Evolutionary conservation across 2,329 filamentous ascomycete genomes (phyloP).

Genomic region (Epichloe gansuensis): DNA sequence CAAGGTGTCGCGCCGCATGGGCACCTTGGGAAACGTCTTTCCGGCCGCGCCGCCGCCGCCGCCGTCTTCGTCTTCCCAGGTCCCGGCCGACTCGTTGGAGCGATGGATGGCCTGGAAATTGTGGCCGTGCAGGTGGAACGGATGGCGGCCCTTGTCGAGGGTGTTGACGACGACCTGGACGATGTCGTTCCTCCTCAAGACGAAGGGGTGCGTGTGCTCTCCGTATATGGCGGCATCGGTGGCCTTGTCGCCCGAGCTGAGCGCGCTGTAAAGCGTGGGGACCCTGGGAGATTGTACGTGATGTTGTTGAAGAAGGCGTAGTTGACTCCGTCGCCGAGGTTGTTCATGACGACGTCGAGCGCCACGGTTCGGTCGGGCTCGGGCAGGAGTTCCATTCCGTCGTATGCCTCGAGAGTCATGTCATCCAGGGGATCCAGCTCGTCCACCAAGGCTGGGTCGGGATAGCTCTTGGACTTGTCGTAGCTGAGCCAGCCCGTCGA

Average conservation of each 20-base stretch:
- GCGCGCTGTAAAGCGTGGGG: constrained; percentile 64
- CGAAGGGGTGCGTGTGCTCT: constrained; percentile 48
- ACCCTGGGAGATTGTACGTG: constrained; percentile 66
- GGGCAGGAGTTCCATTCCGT: constrained; percentile 46
- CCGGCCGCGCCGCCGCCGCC: constrained; percentile 29
- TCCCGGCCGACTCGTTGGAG: constrained; percentile 42
- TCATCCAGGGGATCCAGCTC: constrained; percentile 62
- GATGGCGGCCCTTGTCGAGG: constrained; percentile 56
- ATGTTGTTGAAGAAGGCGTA: constrained; percentile 63
- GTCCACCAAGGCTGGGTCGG: constrained; percentile 41
- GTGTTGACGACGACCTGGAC: constrained; percentile 71
- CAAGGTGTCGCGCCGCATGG: constrained; percentile 57
- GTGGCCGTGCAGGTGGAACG: constrained; percentile 69
- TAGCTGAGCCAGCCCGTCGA: constrained; percentile 54
- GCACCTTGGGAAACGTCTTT: constrained; percentile 34
- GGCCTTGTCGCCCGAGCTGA: constrained; percentile 48
- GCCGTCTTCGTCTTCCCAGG: constrained; percentile 36
- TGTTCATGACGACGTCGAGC: constrained; percentile 50
- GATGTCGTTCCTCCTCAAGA: constrained; percentile 54
- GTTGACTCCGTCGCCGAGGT: constrained; percentile 46
- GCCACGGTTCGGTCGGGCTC: constrained; percentile 51
- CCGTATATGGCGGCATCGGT: constrained; percentile 52
- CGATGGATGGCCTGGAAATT: constrained; percentile 57
- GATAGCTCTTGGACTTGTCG: constrained; percentile 31
- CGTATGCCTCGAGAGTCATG: constrained; percentile 54